A percentile compares a stretch with the other conserved stretches of the same genome.
Evolutionary conservation across 2,329 filamentous ascomycete genomes (phyloP).

Genomic region (Rasamsonia emersonii): DNA sequence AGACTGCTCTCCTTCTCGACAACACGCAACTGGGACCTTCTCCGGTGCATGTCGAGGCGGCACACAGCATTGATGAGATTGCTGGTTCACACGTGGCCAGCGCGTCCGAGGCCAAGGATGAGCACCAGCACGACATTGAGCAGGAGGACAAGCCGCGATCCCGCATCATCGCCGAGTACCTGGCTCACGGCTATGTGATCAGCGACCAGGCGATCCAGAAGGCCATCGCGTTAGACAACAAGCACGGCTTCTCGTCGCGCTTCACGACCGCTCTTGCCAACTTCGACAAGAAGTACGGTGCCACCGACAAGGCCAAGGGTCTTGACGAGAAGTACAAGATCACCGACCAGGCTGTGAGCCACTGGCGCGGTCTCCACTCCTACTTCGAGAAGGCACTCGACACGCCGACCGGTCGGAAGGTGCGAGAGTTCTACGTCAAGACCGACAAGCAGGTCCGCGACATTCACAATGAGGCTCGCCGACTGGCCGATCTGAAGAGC

Average conservation of each 20-base stretch:
- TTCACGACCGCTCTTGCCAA: conserved; percentile 69
- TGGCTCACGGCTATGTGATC: conserved; percentile 86
- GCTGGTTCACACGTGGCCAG: conserved; percentile 52
- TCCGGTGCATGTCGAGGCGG: conserved; percentile 69
- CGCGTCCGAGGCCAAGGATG: conserved; percentile 44
- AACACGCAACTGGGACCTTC: conserved; percentile 81
- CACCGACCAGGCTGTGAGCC: conserved; percentile 59
- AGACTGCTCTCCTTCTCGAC: conserved; percentile 92
- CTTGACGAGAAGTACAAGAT: conserved; percentile 81
- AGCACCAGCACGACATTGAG: conserved; percentile 59
- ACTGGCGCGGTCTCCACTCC: conserved; percentile 61
- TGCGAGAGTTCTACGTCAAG: conserved; percentile 80
- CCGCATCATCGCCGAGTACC: conserved; percentile 90
- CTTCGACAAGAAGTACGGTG: conserved; percentile 80
- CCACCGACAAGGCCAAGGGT: conserved; percentile 73
- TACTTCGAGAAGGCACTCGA: conserved; percentile 93
- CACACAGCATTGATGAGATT: conserved; percentile 57
- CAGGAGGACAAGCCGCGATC: conserved; percentile 96
- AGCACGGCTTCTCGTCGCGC: conserved; percentile 73
- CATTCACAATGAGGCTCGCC: conserved; percentile 82
- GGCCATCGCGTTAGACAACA: conserved; percentile 79
- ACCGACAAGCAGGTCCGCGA: conserved; percentile 85
- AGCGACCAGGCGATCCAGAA: conserved; percentile 68
- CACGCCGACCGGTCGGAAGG: conserved; percentile 79
- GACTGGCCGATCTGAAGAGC: conserved; percentile 79